Evolutionary conservation across 345 rosid species (phyloP).

Genomic region (Hevea brasiliensis): DNA sequence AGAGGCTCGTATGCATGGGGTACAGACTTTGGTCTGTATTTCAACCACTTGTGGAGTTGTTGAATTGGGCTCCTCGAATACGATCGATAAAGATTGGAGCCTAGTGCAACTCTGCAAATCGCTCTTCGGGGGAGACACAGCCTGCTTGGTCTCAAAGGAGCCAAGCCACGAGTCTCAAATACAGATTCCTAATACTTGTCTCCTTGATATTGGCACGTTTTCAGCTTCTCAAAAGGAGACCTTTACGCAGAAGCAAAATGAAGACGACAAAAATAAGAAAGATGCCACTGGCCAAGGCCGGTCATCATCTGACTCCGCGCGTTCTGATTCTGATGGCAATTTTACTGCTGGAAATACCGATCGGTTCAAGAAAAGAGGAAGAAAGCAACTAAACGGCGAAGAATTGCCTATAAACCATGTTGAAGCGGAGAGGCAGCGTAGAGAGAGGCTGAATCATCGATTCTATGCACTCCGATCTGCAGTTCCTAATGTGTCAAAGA

Average conservation of each 20-base stretch:
- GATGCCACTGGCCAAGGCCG: constrained; percentile 25
- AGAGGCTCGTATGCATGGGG: too few relatives aligned
- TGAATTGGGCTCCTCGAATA: too few relatives aligned
- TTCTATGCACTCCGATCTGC: constrained; percentile 77
- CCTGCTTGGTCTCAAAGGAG: constrained; percentile 3
- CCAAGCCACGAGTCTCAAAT: constrained; percentile 9
- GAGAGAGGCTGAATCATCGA: constrained; percentile 76
- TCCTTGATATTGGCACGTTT: constrained; percentile 25
- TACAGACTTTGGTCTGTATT: too few relatives aligned
- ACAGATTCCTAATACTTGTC: constrained; percentile 13
- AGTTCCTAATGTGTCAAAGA: constrained; percentile 84
- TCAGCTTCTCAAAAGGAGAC: constrained; percentile 17
- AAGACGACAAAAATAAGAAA: constrained; percentile 18
- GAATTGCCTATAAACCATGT: constrained; percentile 59
- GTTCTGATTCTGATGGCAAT: constrained; percentile 30
- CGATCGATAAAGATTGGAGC: too few relatives aligned
- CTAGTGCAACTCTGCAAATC: too few relatives aligned
- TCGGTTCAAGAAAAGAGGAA: constrained; percentile 31
- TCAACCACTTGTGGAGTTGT: too few relatives aligned
- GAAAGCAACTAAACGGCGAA: constrained; percentile 36
- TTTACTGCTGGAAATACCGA: constrained; percentile 5
- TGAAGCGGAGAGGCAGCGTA: constrained; percentile 79
- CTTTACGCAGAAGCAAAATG: constrained; percentile 15
- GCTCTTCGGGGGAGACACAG: too few relatives aligned
- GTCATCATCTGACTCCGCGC: constrained; percentile 45